phyloP scores from a whole-genome alignment of 305 asterid species.

The Ilex paraguariensis region DNA sequence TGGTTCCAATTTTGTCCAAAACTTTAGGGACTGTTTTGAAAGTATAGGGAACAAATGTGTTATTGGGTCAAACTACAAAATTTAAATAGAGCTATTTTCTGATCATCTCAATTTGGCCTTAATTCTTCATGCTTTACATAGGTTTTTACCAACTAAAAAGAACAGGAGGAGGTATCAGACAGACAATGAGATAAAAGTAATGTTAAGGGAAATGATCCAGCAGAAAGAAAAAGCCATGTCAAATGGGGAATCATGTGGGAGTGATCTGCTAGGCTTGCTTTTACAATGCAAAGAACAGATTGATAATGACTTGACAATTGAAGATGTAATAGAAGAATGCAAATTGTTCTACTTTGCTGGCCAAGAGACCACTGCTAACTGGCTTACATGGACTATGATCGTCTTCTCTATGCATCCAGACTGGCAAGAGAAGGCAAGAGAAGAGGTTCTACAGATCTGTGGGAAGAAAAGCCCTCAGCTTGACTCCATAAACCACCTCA shows the following conservation, averaged over 20 bases:
- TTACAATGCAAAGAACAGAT: slow-evolving; percentile 13
- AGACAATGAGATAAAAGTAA: slow-evolving; percentile 20
- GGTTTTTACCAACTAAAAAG: slow-evolving; percentile 29
- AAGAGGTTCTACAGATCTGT: slow-evolving; percentile 27
- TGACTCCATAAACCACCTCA: slow-evolving; percentile 22
- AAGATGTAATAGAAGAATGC: slow-evolving; percentile 30
- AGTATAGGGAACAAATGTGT: no score
- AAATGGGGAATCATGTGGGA: slow-evolving; percentile 7
- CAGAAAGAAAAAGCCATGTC: slow-evolving; percentile 16
- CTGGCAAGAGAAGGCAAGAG: slow-evolving; percentile 39
- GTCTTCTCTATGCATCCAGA: slow-evolving; percentile 24
- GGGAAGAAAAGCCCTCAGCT: slow-evolving; percentile 22
- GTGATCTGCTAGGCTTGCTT: slow-evolving; percentile 21
- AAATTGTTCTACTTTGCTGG: slow-evolving; percentile 33
- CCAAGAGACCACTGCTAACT: slow-evolving; percentile 25
- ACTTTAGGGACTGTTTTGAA: no score
- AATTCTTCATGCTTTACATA: slow-evolving; percentile 5
- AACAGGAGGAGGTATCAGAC: slow-evolving; percentile 24
- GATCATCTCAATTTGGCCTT: no score
- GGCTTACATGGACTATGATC: slow-evolving; percentile 32
- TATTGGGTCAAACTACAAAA: no score
- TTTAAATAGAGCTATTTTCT: no score
- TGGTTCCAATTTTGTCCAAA: no score
- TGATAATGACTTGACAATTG: slow-evolving; percentile 15
- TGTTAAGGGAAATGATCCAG: slow-evolving; percentile 13